Conservation (phyloP, 768 basidiomycete species). For the Sistotremastrum niveocremeum region DNA sequence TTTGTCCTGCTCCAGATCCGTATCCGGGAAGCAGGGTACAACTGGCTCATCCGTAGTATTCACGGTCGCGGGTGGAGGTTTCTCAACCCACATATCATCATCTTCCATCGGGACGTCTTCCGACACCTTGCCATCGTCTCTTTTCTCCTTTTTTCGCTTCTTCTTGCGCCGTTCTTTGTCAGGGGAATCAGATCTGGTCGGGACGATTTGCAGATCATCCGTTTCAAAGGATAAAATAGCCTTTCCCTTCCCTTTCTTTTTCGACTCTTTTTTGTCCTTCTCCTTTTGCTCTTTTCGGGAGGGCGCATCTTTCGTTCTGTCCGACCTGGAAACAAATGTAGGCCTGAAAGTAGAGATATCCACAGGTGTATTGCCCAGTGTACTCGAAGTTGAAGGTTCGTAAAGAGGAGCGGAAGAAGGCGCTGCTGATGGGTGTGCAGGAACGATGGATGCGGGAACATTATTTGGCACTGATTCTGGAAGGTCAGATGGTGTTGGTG, state of each 20-base stretch:
- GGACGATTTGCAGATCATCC: too few relatives aligned
- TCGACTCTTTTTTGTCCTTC: constrained; percentile 22
- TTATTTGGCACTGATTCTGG: neutral
- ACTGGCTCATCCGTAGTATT: constrained; percentile 18
- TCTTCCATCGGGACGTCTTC: constrained; percentile 25
- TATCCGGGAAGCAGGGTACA: neutral
- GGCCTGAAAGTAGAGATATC: constrained; percentile 77
- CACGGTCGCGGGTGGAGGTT: constrained; percentile 38
- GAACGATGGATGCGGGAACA: constrained; percentile 2
- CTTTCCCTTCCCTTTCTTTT: constrained; percentile 32
- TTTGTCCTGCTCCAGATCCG: constrained; percentile 10
- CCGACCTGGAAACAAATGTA: constrained; percentile 61
- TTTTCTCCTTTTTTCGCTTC: constrained; percentile 28
- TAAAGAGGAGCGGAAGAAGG: constrained; percentile 1
- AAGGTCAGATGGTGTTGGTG: constrained; percentile 4
- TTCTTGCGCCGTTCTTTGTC: constrained; percentile 22
- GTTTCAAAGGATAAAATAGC: too few relatives aligned
- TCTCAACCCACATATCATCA: constrained; percentile 60
- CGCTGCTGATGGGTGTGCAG: constrained; percentile 7
- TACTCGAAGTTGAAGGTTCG: neutral
- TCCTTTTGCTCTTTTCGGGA: constrained; percentile 21
- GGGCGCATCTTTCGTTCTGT: constrained; percentile 19
- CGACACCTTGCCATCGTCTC: constrained; percentile 10
- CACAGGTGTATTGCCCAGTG: constrained; percentile 12
- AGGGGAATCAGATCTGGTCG: too few relatives aligned